A percentile compares a stretch with the other conserved stretches of the same genome.
These are phyloP conservation scores for Oryza glumipatula DNA, from an alignment of 176 grass and related monocot genomes.

Conservation along the genomic window DNA sequence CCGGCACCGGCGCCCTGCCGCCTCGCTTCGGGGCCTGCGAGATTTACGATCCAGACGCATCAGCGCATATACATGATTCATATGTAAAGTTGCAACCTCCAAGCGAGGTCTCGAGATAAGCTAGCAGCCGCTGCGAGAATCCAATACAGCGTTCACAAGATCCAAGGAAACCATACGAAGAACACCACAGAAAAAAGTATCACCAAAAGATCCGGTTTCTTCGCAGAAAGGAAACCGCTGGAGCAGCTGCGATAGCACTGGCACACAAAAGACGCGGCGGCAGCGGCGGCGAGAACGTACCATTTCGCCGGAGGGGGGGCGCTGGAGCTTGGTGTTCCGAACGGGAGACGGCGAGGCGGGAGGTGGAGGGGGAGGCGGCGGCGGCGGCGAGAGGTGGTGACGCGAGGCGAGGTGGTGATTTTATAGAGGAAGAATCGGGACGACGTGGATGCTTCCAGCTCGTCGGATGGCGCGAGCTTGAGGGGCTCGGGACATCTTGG, in stretches of 20 bases:
- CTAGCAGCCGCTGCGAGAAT: background rate
- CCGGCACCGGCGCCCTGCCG: slow-evolving; percentile 44
- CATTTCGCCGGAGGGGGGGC: slow-evolving; percentile 35
- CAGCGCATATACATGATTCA: background rate
- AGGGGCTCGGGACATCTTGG: background rate
- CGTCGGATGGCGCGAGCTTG: background rate
- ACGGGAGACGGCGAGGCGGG: slow-evolving; percentile 21
- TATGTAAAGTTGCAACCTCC: background rate
- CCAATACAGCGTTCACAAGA: background rate
- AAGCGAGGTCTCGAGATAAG: background rate
- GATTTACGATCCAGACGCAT: background rate
- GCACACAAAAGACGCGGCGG: background rate
- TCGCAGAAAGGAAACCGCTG: background rate
- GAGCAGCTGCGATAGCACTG: background rate
- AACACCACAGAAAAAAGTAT: background rate
- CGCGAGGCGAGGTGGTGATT: slow-evolving; percentile 5
- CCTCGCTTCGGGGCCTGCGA: slow-evolving; percentile 68
- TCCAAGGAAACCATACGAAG: background rate
- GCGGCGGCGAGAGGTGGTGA: background rate
- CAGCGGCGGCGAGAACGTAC: background rate
- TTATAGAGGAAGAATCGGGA: slow-evolving; percentile 11
- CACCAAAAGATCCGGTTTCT: background rate
- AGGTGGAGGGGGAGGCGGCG: background rate
- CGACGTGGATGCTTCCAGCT: background rate
- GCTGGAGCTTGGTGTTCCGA: slow-evolving; percentile 33